phyloP scores from a whole-genome alignment of 352 stramenopile species.

The Globisporangium solare region DNA sequence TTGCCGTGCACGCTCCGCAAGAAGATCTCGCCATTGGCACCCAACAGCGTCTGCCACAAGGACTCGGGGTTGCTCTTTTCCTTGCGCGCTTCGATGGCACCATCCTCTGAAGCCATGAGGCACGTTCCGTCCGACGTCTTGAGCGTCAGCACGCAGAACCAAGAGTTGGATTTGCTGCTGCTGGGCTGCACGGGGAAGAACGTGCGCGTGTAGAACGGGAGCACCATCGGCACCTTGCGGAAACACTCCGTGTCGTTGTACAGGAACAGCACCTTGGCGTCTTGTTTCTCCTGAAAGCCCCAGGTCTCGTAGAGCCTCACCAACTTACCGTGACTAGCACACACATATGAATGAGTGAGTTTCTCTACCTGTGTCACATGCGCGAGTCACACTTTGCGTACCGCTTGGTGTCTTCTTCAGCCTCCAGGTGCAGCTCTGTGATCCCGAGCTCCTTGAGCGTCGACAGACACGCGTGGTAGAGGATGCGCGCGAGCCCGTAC shows the following conservation, averaged over 20 bases:
- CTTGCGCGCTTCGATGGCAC: conserved; percentile 38
- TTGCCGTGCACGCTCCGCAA: conserved; percentile 76
- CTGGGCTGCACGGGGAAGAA: conserved; percentile 38
- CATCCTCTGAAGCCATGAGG: conserved; percentile 64
- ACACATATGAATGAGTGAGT: too few species aligned
- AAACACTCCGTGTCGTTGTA: conserved; percentile 85
- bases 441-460: conserved; percentile 59
- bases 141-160: conserved; percentile 79
- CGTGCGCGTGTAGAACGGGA: conserved; percentile 30
- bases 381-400: conserved; percentile 2
- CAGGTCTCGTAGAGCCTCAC: conserved; percentile 70
- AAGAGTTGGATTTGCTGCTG: conserved; percentile 18
- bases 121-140: conserved; percentile 60
- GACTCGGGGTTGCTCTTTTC: conserved; percentile 26
- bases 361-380: background rate
- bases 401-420: conserved; percentile 60
- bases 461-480: conserved; percentile 68
- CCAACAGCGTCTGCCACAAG: conserved; percentile 75
- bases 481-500: conserved; percentile 63
- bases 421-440: conserved; percentile 47
- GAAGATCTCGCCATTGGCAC: conserved; percentile 51
- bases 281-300: conserved; percentile 49
- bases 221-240: conserved; percentile 79
- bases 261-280: conserved; percentile 72
- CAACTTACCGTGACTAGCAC: conserved; percentile 37